Percentiles rank a stretch among this genome's conserved stretches.
These are phyloP conservation scores for Aciculoconidium aculeatum DNA, from an alignment of 805 yeast genomes.

Conservation along the genomic window DNA sequence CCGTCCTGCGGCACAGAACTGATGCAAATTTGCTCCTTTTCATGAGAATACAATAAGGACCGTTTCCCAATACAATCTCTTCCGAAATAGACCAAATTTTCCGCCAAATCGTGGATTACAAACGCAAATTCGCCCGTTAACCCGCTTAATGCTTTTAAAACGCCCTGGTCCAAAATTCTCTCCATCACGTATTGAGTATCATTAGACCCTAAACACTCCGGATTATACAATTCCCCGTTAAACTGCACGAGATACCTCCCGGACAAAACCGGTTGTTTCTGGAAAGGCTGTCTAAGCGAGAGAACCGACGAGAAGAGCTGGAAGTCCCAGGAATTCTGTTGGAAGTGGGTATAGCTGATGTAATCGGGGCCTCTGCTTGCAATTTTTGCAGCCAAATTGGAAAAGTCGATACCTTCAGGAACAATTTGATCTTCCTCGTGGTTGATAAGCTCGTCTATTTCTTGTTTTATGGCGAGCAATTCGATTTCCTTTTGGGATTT, in stretches of 20 bases:
- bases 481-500: conserved; percentile 9
- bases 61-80: conserved; percentile 81
- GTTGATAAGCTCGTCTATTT: conserved; percentile 10
- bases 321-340: conserved; percentile 7
- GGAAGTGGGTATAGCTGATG: conserved; percentile 14
- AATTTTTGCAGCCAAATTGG: conserved; percentile 6
- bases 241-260: conserved; percentile 51
- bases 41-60: conserved; percentile 50
- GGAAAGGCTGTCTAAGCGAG: conserved; percentile 73
- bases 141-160: conserved; percentile 34
- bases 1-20: conserved; percentile 22
- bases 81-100: conserved; percentile 58
- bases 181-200: conserved; percentile 57
- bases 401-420: not conserved
- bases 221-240: conserved; percentile 85
- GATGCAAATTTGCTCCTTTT: conserved; percentile 34
- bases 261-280: conserved; percentile 58
- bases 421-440: conserved; percentile 2
- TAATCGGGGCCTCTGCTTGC: conserved; percentile 59
- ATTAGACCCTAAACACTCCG: conserved; percentile 44
- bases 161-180: conserved; percentile 20
- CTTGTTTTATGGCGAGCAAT: conserved; percentile 8
- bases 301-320: conserved; percentile 66
- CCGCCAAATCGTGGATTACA: conserved; percentile 40
- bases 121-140: conserved; percentile 84